These are phyloP conservation scores for Saturnispora dispora DNA, from an alignment of 805 yeast species.

Conservation along the genomic window DNA sequence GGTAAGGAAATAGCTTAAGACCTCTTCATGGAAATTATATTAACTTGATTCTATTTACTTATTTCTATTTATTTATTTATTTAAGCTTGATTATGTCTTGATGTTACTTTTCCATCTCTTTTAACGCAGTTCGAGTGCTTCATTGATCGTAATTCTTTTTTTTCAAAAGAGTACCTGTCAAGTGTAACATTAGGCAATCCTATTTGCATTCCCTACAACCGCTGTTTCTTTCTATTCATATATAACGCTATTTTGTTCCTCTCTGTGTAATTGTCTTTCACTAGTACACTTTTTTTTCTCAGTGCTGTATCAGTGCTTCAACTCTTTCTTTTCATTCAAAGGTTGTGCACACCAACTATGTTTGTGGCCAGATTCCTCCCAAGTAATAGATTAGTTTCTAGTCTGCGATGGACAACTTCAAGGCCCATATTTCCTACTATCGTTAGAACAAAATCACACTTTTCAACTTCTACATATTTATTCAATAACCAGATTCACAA, in stretches of 20 bases:
- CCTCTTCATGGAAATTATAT: neutral
- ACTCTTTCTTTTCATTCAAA: neutral
- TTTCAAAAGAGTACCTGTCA: too few relatives aligned
- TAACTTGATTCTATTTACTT: constrained; percentile 1
- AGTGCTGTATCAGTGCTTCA: neutral
- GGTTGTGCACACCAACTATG: neutral
- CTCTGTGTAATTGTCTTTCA: neutral
- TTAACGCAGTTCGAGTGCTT: too few relatives aligned
- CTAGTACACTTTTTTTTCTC: neutral
- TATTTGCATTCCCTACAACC: neutral
- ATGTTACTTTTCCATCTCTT: neutral
- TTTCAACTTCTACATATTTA: neutral
- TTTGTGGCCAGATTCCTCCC: neutral
- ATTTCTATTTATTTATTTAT: neutral
- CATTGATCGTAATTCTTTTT: too few relatives aligned
- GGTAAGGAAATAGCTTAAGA: constrained; percentile 12
- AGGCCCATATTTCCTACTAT: neutral
- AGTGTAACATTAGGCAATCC: too few relatives aligned
- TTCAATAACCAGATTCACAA: neutral
- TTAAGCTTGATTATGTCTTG: constrained; percentile 5
- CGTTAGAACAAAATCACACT: neutral
- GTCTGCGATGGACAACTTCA: neutral
- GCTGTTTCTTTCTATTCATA: neutral
- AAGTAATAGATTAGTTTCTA: neutral
- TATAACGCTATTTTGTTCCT: too few relatives aligned